Evolutionary conservation across 2,329 filamentous ascomycete genomes (phyloP), one percentile per base, ranked within the genome.

Genomic region (Phaeosphaeria sp.): DNA sequence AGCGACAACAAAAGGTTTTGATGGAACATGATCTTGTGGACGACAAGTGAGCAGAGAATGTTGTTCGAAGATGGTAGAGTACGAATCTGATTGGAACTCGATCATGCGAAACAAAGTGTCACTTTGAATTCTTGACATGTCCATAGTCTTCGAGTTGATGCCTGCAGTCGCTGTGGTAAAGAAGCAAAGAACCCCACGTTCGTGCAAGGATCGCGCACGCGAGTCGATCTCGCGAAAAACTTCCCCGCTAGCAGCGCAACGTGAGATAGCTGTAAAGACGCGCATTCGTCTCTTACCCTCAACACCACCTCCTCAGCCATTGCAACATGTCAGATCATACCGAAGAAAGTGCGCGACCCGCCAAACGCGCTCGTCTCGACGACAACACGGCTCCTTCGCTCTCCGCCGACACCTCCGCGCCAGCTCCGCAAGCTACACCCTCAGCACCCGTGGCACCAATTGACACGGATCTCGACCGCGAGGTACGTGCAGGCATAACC

Each of bases 401-500:
- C 50, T 36, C 30, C 30, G 30, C 30, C 11, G 30, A 36, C 30
- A 46, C 65, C 22, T 21, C 58, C 23, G 36, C 54, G 36, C 42
- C 42, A 42, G 25, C 57, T 25, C 30, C 63, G 17, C 44, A 33
- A 44, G 46, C 52, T 36, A 54, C 66, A 11, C 43, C 56, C 3
- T 58, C 41, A 47, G 39, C 54, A 42, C 47, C 58, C 22, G 59
- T 42, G 15, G 55, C 64, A 22, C 51, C 62, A 30, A 63, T 65
- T 44, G 70, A 73, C 21, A 62, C 56, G 17, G 75, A 78, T 52
- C 55, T 73, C 22, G 73, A 77, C 46, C 78, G 79, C 36, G 82
- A 84, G 63, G 62, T 71, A 13, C 75, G 76, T 46, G 81, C 80
- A 1, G 89, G 89, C 25, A 91, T 92, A 63, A 85, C 84, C 9